These are phyloP conservation scores for Candida ascalaphidarum DNA, from an alignment of 805 yeast species.

Conservation along the genomic window DNA sequence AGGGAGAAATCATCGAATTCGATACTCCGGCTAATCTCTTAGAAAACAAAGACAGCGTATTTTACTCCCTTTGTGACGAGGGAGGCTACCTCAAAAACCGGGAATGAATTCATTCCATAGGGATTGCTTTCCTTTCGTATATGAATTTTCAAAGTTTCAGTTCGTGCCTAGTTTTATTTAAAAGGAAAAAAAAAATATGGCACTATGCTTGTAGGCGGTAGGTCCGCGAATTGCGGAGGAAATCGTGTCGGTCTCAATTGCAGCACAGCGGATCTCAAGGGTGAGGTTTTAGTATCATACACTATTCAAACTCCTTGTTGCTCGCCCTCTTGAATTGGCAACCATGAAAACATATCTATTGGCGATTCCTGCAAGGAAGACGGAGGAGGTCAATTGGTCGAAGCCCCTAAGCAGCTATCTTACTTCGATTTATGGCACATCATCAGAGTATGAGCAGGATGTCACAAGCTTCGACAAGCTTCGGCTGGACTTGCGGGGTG, in stretches of 20 bases:
- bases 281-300: no score
- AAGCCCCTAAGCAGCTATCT: conserved; percentile 52
- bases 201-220: no score
- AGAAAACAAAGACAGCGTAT: conserved; percentile 1
- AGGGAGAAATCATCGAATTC: conserved; percentile 14
- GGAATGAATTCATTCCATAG: no score
- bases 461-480: conserved; percentile 45
- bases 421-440: conserved; percentile 52
- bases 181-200: background rate
- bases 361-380: conserved; percentile 25
- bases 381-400: conserved; percentile 60
- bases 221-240: no score
- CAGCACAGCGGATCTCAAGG: no score
- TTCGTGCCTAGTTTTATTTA: background rate
- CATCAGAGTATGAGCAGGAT: conserved; percentile 50
- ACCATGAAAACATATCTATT: conserved; percentile 13
- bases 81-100: conserved; percentile 1
- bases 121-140: no score
- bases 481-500: conserved; percentile 43
- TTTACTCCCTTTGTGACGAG: conserved; percentile 6
- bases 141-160: background rate
- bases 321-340: no score
- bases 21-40: conserved; percentile 5
- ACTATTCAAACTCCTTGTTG: no score
- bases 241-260: no score